A percentile compares a stretch with the other conserved stretches of the same genome.
phyloP scores from a whole-genome alignment of 139 green algal species.

The Chlorella sp. region DNA sequence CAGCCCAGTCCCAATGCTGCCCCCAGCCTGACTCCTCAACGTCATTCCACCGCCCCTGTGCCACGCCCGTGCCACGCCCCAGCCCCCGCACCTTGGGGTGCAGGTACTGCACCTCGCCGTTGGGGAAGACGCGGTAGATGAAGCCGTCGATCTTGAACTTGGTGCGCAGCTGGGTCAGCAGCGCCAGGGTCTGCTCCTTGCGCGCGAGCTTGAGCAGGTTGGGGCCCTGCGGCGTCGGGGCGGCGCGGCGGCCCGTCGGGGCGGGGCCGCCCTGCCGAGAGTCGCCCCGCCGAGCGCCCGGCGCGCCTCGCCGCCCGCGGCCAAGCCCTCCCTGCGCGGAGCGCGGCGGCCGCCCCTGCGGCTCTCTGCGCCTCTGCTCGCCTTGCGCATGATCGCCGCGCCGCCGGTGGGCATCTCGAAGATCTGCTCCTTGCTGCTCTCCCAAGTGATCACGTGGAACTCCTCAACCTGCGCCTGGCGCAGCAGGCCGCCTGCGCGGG shows the following conservation, averaged over 20 bases:
- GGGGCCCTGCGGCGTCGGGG: too few relatives aligned
- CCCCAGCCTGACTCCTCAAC: too few relatives aligned
- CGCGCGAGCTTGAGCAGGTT: conserved; percentile 99
- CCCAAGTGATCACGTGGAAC: conserved; percentile 98
- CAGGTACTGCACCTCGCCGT: conserved; percentile 98
- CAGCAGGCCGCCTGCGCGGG: conserved; percentile 88
- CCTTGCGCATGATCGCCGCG: conserved; percentile 98
- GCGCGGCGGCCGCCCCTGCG: too few relatives aligned
- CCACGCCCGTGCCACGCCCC: not conserved
- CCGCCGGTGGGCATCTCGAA: conserved; percentile 99
- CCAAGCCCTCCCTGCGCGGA: too few relatives aligned
- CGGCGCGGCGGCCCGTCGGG: too few relatives aligned
- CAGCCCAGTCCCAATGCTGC: too few relatives aligned
- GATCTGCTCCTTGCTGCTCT: conserved; percentile 97
- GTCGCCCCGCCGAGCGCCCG: too few relatives aligned
- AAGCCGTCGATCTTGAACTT: conserved; percentile 96
- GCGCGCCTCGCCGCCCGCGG: too few relatives aligned
- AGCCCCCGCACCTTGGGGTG: conserved; percentile 89
- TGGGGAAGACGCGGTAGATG: conserved; percentile 96
- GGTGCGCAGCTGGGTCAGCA: conserved; percentile 93
- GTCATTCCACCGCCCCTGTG: not conserved
- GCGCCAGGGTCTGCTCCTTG: conserved; percentile 99
- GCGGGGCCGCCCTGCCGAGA: too few relatives aligned
- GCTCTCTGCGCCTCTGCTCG: too few relatives aligned
- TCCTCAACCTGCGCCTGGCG: conserved; percentile 96